phyloP scores from a whole-genome alignment of 2,329 filamentous ascomycete species.

The Hypoxylon sp. region DNA sequence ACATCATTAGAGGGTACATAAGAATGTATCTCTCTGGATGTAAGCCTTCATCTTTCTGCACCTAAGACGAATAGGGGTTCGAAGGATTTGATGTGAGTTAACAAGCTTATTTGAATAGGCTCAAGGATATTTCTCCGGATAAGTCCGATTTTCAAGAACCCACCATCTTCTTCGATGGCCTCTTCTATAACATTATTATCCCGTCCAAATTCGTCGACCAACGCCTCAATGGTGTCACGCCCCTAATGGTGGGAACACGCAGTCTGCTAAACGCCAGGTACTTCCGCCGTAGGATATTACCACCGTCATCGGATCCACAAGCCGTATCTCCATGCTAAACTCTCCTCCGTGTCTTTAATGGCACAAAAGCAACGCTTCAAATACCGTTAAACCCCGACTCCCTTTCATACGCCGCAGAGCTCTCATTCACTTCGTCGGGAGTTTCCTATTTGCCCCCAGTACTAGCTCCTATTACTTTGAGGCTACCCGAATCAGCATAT shows the following conservation, averaged over 20 bases:
- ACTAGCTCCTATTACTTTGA: slow-evolving; percentile 78
- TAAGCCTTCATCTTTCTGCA: slow-evolving; percentile 1
- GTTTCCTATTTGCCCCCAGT: slow-evolving; percentile 60
- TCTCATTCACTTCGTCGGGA: slow-evolving; percentile 10
- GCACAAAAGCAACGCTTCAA: background rate
- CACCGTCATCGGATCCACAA: background rate
- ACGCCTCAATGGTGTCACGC: background rate
- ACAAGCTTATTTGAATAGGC: background rate
- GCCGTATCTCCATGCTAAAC: background rate
- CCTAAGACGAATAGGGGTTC: background rate
- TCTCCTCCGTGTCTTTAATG: background rate
- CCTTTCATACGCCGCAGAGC: background rate
- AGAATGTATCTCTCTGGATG: background rate
- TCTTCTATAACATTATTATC: background rate
- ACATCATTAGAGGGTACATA: too few relatives aligned
- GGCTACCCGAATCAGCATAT: slow-evolving; percentile 77
- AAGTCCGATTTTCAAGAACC: slow-evolving; percentile 1
- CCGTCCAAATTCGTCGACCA: slow-evolving; percentile 8
- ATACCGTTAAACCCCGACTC: background rate
- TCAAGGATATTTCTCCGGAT: background rate
- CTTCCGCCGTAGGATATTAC: background rate
- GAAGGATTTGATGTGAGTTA: background rate
- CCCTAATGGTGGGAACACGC: background rate
- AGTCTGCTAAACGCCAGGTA: background rate
- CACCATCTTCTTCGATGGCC: background rate